A percentile compares a stretch with the other conserved stretches of the same genome.
Conservation (phyloP, 768 basidiomycete genomes). For the Lyophyllum atratum region DNA sequence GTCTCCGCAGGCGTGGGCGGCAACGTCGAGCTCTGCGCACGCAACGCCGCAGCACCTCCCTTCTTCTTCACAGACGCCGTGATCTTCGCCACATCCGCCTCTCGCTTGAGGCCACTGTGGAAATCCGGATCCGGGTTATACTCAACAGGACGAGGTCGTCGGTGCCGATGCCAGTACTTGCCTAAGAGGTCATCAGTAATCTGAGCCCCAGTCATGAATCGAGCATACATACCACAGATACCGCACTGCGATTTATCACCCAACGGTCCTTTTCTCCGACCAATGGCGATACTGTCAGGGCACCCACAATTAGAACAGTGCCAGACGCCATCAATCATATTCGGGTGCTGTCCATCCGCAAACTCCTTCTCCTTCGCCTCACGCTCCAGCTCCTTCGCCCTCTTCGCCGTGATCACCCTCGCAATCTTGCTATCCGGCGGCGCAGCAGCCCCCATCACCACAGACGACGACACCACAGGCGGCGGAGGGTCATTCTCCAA, state of each 20-base stretch:
- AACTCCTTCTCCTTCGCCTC: conserved; percentile 86
- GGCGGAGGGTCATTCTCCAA: conserved; percentile 63
- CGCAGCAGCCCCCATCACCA: conserved; percentile 9
- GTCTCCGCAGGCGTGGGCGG: conserved; percentile 40
- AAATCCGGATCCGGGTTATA: conserved; percentile 77
- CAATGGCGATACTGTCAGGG: conserved; percentile 83
- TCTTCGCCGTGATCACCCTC: conserved; percentile 56
- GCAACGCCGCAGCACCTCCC: conserved; percentile 50
- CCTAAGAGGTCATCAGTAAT: conserved; percentile 44
- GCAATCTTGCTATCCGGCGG: conserved; percentile 50
- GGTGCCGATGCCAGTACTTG: conserved; percentile 89
- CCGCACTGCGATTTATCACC: conserved; percentile 92
- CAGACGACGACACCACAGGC: conserved; percentile 8
- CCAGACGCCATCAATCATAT: conserved; percentile 86
- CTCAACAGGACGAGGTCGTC: conserved; percentile 76
- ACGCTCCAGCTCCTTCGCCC: conserved; percentile 72
- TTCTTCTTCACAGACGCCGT: conserved; percentile 53
- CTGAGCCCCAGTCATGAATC: neutral
- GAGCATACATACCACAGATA: conserved; percentile 73
- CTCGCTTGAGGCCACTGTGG: conserved; percentile 59
- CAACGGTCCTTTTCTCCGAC: conserved; percentile 84
- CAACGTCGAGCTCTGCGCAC: conserved; percentile 43
- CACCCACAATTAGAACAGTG: conserved; percentile 95
- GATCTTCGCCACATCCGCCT: conserved; percentile 56
- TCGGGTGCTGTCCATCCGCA: conserved; percentile 79